phyloP scores from a whole-genome alignment of 2,329 filamentous ascomycete genomes.

The Ophiocordyceps sinensis region DNA sequence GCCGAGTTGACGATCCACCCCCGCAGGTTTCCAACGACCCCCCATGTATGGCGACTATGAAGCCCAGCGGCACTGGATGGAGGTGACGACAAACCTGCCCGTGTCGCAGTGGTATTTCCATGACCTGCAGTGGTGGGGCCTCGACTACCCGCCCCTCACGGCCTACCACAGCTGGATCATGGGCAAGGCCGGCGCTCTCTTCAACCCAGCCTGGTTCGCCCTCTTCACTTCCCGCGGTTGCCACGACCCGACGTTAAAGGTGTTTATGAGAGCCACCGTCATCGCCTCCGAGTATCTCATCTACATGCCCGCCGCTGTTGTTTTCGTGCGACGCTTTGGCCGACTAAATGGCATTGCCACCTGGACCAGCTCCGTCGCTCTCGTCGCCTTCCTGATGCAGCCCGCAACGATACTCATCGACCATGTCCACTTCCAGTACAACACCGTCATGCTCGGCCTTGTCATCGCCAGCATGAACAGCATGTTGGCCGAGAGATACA shows the following conservation, averaged over 20 bases:
- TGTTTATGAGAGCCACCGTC: slow-evolving; percentile 92
- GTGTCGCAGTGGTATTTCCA: slow-evolving; percentile 97
- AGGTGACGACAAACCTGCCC: slow-evolving; percentile 78
- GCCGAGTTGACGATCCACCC: not conserved
- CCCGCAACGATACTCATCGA: slow-evolving; percentile 83
- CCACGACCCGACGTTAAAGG: slow-evolving; percentile 67
- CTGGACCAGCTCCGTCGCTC: slow-evolving; percentile 73
- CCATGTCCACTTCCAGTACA: slow-evolving; percentile 95
- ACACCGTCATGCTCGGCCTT: slow-evolving; percentile 94
- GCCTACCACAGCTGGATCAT: slow-evolving; percentile 97
- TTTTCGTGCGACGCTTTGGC: slow-evolving; percentile 73
- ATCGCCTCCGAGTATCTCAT: slow-evolving; percentile 81
- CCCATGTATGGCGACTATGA: slow-evolving; percentile 97
- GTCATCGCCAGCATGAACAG: slow-evolving; percentile 77
- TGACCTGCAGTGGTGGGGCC: slow-evolving; percentile 91
- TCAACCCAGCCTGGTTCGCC: slow-evolving; percentile 78
- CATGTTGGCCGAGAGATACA: slow-evolving; percentile 67
- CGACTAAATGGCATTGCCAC: slow-evolving; percentile 60
- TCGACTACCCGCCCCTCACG: slow-evolving; percentile 94
- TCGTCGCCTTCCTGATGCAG: slow-evolving; percentile 85
- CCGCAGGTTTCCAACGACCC: slow-evolving; percentile 53
- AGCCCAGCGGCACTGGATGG: slow-evolving; percentile 98
- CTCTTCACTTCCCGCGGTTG: slow-evolving; percentile 69
- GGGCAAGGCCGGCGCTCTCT: slow-evolving; percentile 66
- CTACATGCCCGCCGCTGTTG: slow-evolving; percentile 71